Evolutionary conservation across 441 rosid genomes (phyloP).

Genomic region (Pelargonium cotyledonis): DNA sequence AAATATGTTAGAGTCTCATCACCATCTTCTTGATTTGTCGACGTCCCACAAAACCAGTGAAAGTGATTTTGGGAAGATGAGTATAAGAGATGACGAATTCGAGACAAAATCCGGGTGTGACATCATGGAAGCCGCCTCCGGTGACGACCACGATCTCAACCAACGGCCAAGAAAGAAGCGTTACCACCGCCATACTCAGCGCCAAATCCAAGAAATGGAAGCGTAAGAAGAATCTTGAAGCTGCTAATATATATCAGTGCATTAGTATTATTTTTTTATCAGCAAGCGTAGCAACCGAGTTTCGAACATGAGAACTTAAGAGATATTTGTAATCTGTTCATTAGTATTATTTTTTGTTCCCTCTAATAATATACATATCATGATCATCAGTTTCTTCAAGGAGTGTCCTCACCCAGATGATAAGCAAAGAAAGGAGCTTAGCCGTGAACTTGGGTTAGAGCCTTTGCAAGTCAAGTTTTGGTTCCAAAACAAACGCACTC

Average conservation of each 20-base stretch:
- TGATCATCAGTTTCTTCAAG: conserved; percentile 64
- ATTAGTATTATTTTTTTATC: background rate
- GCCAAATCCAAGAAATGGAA: conserved; percentile 91
- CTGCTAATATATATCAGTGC: conserved; percentile 9
- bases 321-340: too few species aligned
- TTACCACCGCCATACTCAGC: conserved; percentile 92
- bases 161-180: conserved; percentile 53
- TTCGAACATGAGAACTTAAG: too few species aligned
- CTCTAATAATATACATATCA: too few species aligned
- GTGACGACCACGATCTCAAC: conserved; percentile 67
- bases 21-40: conserved; percentile 23
- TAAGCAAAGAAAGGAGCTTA: conserved; percentile 73
- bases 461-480: conserved; percentile 86
- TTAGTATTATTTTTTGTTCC: too few species aligned
- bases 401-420: conserved; percentile 98
- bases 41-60: conserved; percentile 24
- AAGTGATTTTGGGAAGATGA: conserved; percentile 41
- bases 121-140: conserved; percentile 64
- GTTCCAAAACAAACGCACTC: too few species aligned
- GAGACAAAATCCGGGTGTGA: conserved; percentile 87
- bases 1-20: conserved; percentile 63
- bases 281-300: too few species aligned
- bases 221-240: conserved; percentile 39
- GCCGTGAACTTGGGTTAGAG: conserved; percentile 68
- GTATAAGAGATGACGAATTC: conserved; percentile 62